Percentiles rank a stretch among this genome's conserved stretches.
Conservation (phyloP, 2,329 filamentous ascomycete genomes). For the Aspergillus sp. region DNA sequence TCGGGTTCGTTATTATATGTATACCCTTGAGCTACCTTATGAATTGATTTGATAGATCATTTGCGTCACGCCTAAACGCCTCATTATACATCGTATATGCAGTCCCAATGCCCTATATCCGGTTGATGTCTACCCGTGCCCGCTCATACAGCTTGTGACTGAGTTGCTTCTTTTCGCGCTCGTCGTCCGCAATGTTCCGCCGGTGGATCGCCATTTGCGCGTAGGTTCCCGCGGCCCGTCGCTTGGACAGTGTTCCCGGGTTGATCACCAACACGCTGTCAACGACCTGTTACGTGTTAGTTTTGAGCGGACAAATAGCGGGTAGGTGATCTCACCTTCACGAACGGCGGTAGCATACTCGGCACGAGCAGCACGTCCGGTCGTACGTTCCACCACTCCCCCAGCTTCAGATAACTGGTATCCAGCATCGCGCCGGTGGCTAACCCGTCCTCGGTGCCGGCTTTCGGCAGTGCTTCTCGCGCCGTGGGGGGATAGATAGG, state of each 20-base stretch:
- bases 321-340: constrained; percentile 62
- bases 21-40: too few relatives aligned
- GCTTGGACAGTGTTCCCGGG: constrained; percentile 82
- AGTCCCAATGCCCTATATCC: constrained; percentile 55
- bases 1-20: too few relatives aligned
- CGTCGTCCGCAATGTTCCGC: constrained; percentile 58
- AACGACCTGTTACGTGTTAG: constrained; percentile 64
- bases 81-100: constrained; percentile 5
- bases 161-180: constrained; percentile 58
- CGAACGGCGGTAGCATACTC: constrained; percentile 80
- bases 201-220: constrained; percentile 75
- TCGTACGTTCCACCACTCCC: constrained; percentile 82
- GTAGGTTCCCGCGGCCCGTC: constrained; percentile 80
- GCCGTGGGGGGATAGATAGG: constrained; percentile 82
- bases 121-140: constrained; percentile 81
- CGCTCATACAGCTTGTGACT: constrained; percentile 77
- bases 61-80: neutral
- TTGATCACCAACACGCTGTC: constrained; percentile 90
- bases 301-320: too few relatives aligned
- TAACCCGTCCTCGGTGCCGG: constrained; percentile 58
- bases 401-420: constrained; percentile 78
- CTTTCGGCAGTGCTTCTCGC: constrained; percentile 64
- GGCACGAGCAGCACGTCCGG: constrained; percentile 85
- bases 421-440: constrained; percentile 79
- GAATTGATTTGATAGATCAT: neutral